These are phyloP conservation scores for Solanum hybrid DNA, from an alignment of 305 asterid genomes.

Conservation along the genomic window DNA sequence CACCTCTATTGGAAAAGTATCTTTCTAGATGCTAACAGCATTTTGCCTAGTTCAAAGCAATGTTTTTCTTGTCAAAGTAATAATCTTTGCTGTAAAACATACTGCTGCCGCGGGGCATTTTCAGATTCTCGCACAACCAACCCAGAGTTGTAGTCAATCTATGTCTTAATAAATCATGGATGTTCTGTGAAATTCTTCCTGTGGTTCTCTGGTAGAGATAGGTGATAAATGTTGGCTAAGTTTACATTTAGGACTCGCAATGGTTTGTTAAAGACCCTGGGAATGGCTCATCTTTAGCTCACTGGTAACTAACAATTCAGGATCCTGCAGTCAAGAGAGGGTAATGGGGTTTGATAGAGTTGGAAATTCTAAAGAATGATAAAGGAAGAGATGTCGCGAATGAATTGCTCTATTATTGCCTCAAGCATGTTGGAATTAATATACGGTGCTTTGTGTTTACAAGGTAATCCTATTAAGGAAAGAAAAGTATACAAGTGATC, in stretches of 20 bases:
- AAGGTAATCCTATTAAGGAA: neutral
- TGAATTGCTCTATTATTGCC: neutral
- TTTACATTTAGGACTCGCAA: neutral
- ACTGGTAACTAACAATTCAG: neutral
- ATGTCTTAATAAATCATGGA: neutral
- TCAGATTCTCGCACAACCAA: neutral
- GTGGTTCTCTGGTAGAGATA: neutral
- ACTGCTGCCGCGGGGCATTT: neutral
- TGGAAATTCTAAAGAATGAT: neutral
- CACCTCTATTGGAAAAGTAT: neutral
- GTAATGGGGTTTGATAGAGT: neutral
- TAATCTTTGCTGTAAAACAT: neutral
- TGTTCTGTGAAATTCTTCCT: neutral
- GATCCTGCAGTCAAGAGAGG: neutral
- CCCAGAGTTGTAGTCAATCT: neutral
- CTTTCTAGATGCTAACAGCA: neutral
- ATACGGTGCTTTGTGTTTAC: neutral
- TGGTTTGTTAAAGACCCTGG: neutral
- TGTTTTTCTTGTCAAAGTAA: neutral
- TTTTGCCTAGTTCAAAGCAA: neutral
- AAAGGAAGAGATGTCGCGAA: neutral
- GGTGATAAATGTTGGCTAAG: neutral
- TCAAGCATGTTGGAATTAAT: neutral
- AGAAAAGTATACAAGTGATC: neutral
- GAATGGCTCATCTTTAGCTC: neutral